Evolutionary conservation across 768 basidiomycete species (phyloP).

Genomic region (Crucibulum laeve): DNA sequence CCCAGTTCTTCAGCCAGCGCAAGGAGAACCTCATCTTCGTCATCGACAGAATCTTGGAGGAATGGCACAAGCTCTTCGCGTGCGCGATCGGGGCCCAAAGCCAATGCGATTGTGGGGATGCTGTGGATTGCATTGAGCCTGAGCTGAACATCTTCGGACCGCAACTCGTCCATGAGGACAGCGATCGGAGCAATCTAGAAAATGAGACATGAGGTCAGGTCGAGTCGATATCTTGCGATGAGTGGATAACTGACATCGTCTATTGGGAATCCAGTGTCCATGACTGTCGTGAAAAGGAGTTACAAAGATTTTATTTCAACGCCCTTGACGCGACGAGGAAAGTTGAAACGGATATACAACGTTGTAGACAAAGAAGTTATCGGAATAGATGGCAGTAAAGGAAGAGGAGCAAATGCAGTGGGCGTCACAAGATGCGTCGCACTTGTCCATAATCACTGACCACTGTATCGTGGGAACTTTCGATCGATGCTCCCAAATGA

Average conservation of each 20-base stretch:
- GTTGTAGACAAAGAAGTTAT: too few relatives aligned
- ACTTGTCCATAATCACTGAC: too few relatives aligned
- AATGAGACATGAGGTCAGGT: constrained; percentile 13
- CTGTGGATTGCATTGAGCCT: constrained; percentile 96
- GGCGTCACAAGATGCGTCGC: too few relatives aligned
- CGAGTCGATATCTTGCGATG: constrained; percentile 12
- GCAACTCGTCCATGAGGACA: constrained; percentile 95
- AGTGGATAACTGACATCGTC: constrained; percentile 57
- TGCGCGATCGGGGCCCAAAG: constrained; percentile 91
- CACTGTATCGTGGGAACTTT: too few relatives aligned
- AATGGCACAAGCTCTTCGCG: constrained; percentile 95
- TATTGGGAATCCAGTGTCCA: constrained; percentile 62
- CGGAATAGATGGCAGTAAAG: too few relatives aligned
- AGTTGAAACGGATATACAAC: too few relatives aligned
- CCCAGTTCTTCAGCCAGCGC: constrained; percentile 96
- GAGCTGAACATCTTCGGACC: constrained; percentile 95
- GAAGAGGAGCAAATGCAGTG: too few relatives aligned
- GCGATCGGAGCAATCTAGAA: constrained; percentile 87
- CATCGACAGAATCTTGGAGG: constrained; percentile 97
- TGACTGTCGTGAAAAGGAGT: too few relatives aligned
- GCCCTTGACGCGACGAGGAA: too few relatives aligned
- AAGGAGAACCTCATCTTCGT: constrained; percentile 96
- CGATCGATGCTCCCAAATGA: too few relatives aligned
- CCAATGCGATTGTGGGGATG: constrained; percentile 96
- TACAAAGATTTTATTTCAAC: too few relatives aligned